phyloP scores from a whole-genome alignment of 768 basidiomycete species.

The Coprinopsis sp. region DNA sequence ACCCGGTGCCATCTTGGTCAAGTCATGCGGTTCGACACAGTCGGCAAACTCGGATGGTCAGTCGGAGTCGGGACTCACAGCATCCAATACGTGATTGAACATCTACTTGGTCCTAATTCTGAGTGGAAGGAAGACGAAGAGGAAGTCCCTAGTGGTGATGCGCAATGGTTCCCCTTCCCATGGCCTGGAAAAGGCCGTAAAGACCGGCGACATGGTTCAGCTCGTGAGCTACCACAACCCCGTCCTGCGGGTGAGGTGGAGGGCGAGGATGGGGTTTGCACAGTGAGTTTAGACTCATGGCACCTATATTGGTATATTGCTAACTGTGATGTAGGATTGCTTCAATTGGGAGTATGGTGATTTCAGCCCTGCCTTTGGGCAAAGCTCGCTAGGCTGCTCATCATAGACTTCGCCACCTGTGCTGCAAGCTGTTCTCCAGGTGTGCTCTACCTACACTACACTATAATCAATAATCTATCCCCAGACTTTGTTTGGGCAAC shows the following conservation, averaged over 20 bases:
- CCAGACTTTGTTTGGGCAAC: no score
- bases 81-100: slow-evolving; percentile 66
- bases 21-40: slow-evolving; percentile 80
- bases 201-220: no score
- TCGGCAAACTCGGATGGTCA: slow-evolving; percentile 73
- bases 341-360: slow-evolving; percentile 67
- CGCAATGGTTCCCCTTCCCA: slow-evolving; percentile 9
- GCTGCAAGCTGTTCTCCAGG: neutral
- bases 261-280: slow-evolving; percentile 48
- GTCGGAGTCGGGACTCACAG: slow-evolving; percentile 70
- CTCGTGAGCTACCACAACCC: slow-evolving; percentile 19
- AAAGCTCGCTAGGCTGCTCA: neutral
- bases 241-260: slow-evolving; percentile 45
- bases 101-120: slow-evolving; percentile 17
- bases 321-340: slow-evolving; percentile 49
- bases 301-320: neutral
- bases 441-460: no score
- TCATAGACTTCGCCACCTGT: neutral
- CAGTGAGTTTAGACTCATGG: slow-evolving; percentile 38
- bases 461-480: no score
- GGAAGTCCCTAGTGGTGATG: slow-evolving; percentile 5
- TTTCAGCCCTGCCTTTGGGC: slow-evolving; percentile 18
- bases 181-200: slow-evolving; percentile 13
- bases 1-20: slow-evolving; percentile 86
- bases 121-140: slow-evolving; percentile 22